phyloP scores from a whole-genome alignment of 768 basidiomycete species.

The Trametes meyenii region DNA sequence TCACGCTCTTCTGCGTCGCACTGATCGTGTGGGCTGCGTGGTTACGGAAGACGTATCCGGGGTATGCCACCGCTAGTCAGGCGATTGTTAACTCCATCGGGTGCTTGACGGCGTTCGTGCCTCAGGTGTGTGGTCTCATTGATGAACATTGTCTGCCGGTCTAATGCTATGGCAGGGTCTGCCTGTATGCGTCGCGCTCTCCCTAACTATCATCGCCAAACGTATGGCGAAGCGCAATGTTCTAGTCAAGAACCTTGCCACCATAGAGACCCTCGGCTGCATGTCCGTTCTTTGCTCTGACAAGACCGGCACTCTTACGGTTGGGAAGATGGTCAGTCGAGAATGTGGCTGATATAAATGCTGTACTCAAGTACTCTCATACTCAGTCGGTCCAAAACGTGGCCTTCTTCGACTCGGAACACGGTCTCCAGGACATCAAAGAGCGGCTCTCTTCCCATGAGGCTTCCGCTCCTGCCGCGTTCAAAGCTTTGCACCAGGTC shows the following conservation, averaged over 20 bases:
- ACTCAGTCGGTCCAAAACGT: conserved; percentile 45
- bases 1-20: conserved; percentile 44
- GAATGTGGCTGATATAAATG: neutral
- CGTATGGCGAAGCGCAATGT: conserved; percentile 56
- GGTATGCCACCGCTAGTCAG: conserved; percentile 50
- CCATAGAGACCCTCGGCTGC: conserved; percentile 67
- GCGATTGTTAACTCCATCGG: conserved; percentile 62
- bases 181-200: conserved; percentile 57
- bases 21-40: conserved; percentile 40
- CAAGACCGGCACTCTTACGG: conserved; percentile 65
- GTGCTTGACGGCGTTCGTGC: conserved; percentile 52
- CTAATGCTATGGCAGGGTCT: conserved; percentile 20
- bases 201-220: conserved; percentile 45
- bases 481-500: conserved; percentile 41
- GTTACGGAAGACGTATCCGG: conserved; percentile 44
- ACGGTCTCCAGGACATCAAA: conserved; percentile 29
- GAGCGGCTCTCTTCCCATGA: conserved; percentile 11
- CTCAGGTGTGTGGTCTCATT: conserved; percentile 43
- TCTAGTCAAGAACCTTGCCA: conserved; percentile 57
- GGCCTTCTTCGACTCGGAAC: conserved; percentile 38
- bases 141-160: conserved; percentile 18
- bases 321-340: conserved; percentile 47
- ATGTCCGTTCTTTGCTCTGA: conserved; percentile 58
- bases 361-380: neutral
- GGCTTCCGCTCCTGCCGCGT: conserved; percentile 25